A percentile compares a stretch with the other conserved stretches of the same genome.
phyloP scores from a whole-genome alignment of 306 rosid genomes.

The Quercus engelmannii region DNA sequence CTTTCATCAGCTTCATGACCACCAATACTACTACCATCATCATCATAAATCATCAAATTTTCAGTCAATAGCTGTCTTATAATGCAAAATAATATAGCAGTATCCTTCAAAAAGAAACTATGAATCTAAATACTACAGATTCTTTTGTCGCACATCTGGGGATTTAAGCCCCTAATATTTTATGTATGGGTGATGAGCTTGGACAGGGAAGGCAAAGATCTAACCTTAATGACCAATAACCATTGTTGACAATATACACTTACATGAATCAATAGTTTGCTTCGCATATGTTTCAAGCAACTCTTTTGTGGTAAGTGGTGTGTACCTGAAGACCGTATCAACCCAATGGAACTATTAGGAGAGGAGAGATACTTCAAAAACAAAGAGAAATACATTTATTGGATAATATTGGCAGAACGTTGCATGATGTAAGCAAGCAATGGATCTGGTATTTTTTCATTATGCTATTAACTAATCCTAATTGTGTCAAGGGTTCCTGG shows the following conservation, averaged over 20 bases:
- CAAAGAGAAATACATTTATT: not conserved
- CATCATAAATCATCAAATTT: not conserved
- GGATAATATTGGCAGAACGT: not conserved
- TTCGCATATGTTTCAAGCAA: slow-evolving; percentile 69
- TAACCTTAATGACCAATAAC: not conserved
- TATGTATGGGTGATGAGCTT: not conserved
- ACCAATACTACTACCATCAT: not conserved
- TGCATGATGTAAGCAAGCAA: not conserved
- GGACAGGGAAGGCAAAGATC: slow-evolving; percentile 2
- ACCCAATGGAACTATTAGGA: slow-evolving; percentile 13
- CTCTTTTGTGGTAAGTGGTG: slow-evolving; percentile 76
- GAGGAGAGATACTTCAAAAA: not conserved
- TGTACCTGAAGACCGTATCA: slow-evolving; percentile 61
- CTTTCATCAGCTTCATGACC: not conserved
- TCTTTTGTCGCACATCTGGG: not conserved
- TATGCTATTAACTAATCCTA: not conserved
- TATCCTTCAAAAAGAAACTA: not conserved
- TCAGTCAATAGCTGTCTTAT: not conserved
- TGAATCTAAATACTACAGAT: not conserved
- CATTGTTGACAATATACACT: slow-evolving; percentile 41
- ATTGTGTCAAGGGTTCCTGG: not conserved
- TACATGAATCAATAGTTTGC: slow-evolving; percentile 78
- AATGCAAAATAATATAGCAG: not conserved
- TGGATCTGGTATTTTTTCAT: not conserved
- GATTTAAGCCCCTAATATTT: not conserved